Evolutionary conservation across 805 yeast species (phyloP), one percentile per base, ranked within the genome.

Genomic region (Barnettozyma botsteinii): DNA sequence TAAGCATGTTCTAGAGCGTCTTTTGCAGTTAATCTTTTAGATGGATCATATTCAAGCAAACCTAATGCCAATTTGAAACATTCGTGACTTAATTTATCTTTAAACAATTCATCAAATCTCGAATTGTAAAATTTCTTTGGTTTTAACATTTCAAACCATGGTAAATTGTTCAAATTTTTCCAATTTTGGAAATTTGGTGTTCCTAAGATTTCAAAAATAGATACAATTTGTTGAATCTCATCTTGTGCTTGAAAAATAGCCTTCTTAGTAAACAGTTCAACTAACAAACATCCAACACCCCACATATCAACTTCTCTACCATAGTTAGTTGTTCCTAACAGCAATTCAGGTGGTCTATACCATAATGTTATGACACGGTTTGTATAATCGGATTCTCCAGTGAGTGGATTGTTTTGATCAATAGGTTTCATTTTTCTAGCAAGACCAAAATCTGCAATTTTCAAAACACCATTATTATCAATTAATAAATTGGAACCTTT

Each of bases 341-440:
- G 65, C 24, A 93, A 70, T 60, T 91, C 98, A 0, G 98, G 98
- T 1, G 98, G 98, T 43, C 98, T 73, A 60, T 93, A 91, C 98
- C 98, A 93, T 28, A 93, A 66, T 0, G 98, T 93, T 39, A 93
- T 93, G 30, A 93, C 98, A 41, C 98, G 66, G 59, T 93, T 93
- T 2, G 98, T 91, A 61, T 91, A 91, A 52, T 88, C 93, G 4
- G 85, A 84, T 17, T 36, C 37, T 1, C 37, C 33, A 19, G 36
- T 40, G 2, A 35, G 26, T 17, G 74, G 67, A 35, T 73, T 75
- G 8, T 70, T 69, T 4, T 64, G 58, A 45, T 65, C 66, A 26
- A 73, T 63, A 19, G 72, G 67, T 53, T 78, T 80, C 85, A 85
- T 81, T 38, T 75, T 77, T 51, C 93, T 66, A 0, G 94, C 94